A percentile compares a stretch with the other conserved stretches of the same genome.
Evolutionary conservation across 257 asterid species (phyloP).

Genomic region (Eustoma russellianum): DNA sequence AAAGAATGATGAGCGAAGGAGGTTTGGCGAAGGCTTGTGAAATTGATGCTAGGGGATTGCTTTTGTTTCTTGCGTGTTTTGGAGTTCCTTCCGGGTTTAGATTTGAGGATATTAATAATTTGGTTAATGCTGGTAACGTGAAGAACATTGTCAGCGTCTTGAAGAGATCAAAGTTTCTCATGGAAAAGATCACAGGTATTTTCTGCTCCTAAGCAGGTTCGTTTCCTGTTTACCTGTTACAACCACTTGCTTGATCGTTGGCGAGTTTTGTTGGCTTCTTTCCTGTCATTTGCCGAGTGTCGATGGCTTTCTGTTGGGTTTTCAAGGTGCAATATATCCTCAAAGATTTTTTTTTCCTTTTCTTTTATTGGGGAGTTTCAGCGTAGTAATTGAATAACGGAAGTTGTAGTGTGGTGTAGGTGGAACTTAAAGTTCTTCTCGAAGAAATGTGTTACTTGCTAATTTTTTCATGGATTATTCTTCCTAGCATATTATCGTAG

Average conservation of each 20-base stretch:
- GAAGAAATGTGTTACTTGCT: no score
- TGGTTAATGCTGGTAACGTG: conserved; percentile 43
- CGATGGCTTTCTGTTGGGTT: not conserved
- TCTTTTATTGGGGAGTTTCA: not conserved
- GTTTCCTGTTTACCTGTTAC: no score
- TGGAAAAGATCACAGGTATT: conserved; percentile 56
- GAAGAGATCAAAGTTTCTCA: conserved; percentile 43
- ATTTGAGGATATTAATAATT: conserved; percentile 51
- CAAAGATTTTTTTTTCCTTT: not conserved
- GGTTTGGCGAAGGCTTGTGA: conserved; percentile 45
- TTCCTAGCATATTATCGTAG: no score
- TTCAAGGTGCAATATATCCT: not conserved
- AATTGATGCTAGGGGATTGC: conserved; percentile 76
- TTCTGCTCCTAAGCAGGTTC: conserved; percentile 4
- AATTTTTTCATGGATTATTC: no score
- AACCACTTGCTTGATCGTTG: not conserved
- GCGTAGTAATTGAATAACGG: no score
- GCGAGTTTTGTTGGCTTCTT: not conserved
- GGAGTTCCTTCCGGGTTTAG: conserved; percentile 46
- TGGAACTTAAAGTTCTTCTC: no score
- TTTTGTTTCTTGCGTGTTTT: conserved; percentile 62
- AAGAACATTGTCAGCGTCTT: conserved; percentile 49
- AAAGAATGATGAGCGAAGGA: conserved; percentile 62
- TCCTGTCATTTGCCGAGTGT: not conserved
- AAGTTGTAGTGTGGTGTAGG: no score